A percentile compares a stretch with the other conserved stretches of the same genome.
These are phyloP conservation scores for Rhizopus microsporus DNA, from an alignment of 371 early-diverging fungal genomes.

Conservation along the genomic window DNA sequence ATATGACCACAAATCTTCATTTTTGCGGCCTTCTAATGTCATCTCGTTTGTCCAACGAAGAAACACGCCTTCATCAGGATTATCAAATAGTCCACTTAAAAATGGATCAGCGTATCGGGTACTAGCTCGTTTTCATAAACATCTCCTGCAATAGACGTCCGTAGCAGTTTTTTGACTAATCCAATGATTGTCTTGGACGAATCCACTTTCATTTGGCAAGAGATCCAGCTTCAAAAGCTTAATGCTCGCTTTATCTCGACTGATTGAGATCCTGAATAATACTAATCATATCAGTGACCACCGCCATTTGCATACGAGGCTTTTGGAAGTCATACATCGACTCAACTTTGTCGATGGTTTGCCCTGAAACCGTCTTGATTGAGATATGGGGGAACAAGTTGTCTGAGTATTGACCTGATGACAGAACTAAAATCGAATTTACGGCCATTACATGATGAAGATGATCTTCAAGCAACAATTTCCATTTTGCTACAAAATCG, in stretches of 20 bases:
- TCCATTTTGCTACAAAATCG: constrained; percentile 9
- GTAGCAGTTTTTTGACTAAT: too few relatives aligned
- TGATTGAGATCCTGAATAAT: constrained; percentile 16
- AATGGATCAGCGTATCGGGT: background rate
- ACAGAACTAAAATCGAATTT: constrained; percentile 19
- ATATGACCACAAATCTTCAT: too few relatives aligned
- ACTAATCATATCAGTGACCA: constrained; percentile 11
- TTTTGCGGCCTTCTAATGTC: background rate
- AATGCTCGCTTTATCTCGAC: constrained; percentile 6
- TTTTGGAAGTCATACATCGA: constrained; percentile 12
- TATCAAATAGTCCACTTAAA: background rate
- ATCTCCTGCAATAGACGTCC: too few relatives aligned
- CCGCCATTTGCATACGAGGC: constrained; percentile 14
- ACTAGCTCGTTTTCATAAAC: too few relatives aligned
- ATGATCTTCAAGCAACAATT: constrained; percentile 16
- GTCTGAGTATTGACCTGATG: constrained; percentile 14
- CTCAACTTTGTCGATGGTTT: constrained; percentile 13
- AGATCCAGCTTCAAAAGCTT: too few relatives aligned
- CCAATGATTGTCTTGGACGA: too few relatives aligned
- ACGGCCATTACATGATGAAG: constrained; percentile 9
- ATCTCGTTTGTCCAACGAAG: background rate
- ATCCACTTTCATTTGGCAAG: too few relatives aligned
- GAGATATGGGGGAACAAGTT: background rate
- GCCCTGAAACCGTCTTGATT: constrained; percentile 3
- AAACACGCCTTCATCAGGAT: background rate